Base-by-base conservation (phyloP, 805 yeast species). In the Blastobotrys muscicola region DNA sequence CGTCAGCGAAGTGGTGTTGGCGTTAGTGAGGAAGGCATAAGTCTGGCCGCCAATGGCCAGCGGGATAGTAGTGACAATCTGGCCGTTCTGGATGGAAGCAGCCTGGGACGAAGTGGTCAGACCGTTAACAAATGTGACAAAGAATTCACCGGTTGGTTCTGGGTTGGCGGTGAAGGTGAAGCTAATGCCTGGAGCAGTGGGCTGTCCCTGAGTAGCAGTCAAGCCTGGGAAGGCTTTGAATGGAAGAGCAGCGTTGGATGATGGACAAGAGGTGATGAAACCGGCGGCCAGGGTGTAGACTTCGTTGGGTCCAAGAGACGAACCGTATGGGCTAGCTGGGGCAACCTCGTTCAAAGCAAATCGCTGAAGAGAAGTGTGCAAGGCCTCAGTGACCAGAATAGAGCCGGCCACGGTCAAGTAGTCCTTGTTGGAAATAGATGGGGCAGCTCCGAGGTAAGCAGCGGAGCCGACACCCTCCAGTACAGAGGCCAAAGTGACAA, bases 371-470 rank as follows among this genome's bases (percentile, higher is more conserved):
- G 42, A 33, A 26, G 14, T 12, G 26, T 42, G 45, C 11, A 42
- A 14, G 23, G 38, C 41, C 36, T 42, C 45, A 29, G 45, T 38
- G 20, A 42, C 45, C 4, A 42, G 32, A 16, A 42, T 42, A 4
- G 45, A 36, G 8, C 42, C 45, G 8, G 45, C 45, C 10, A 38
- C 42, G 16, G 16, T 15, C 29, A 42, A 29, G 14, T 42, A 42
- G 8, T 5, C 41, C 30, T 37, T 37, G 20, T 16, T 31, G 13
- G 15, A 12, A 13, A 42, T 42, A 6, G 32, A 16, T 10, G 45
- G 42, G 15, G 45, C 45, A 33, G 45, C 45, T 10, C 45, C 45
- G 12, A 42, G 45, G 33, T 42, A 42, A 4, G 45, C 45, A 3
- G 45, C 34, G 5, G 36, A 3, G 14, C 45, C 45, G 20, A 42